Evolutionary conservation across 345 rosid genomes (phyloP).

Genomic region (Lagerstroemia speciosa): DNA sequence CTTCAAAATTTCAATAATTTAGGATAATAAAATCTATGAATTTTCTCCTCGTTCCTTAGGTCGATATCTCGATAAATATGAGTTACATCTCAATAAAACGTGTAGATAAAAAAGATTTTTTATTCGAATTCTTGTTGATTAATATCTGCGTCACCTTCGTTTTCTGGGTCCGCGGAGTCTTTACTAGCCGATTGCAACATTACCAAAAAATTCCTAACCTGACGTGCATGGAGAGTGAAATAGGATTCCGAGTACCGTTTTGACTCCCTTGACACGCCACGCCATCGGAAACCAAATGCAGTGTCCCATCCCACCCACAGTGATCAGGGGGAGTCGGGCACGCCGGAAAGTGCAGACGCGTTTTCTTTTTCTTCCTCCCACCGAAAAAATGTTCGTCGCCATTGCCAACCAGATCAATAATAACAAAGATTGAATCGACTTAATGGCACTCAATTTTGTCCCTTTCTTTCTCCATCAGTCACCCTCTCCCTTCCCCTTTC

Average conservation of each 20-base stretch:
- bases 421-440: too few species aligned
- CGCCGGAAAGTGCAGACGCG: neutral
- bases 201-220: neutral
- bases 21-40: too few species aligned
- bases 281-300: neutral
- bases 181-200: neutral
- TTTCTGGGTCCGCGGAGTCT: neutral
- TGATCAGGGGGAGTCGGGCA: neutral
- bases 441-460: neutral
- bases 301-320: too few species aligned
- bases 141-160: too few species aligned
- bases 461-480: neutral
- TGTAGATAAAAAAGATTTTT: too few species aligned
- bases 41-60: too few species aligned
- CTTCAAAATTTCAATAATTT: too few species aligned
- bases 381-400: neutral
- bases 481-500: neutral
- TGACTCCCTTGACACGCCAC: neutral
- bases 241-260: neutral
- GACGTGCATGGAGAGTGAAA: neutral
- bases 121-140: too few species aligned
- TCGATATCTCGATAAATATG: too few species aligned
- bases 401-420: neutral
- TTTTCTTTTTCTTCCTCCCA: neutral
- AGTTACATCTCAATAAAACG: too few species aligned